These are phyloP conservation scores for Helianthus annuus DNA, from an alignment of 129 eudicot genomes.

Conservation along the genomic window HanXRQr2.0-SUNRISE NC_035443.2:9968985-9969484, in stretches of 20 bases:
- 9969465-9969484: not conserved
- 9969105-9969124: no score
- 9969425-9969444: not conserved
- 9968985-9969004: no score
- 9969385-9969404: constrained; percentile 51
- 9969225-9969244: not conserved
- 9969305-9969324: constrained; percentile 73
- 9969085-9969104: no score
- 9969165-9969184: no score
- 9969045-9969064: no score
- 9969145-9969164: constrained; percentile 19
- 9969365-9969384: constrained; percentile 66
- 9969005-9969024: no score
- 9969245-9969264: constrained; percentile 37
- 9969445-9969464: constrained; percentile 6
- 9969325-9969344: constrained; percentile 70
- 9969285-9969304: constrained; percentile 62
- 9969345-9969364: constrained; percentile 66
- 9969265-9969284: constrained; percentile 52
- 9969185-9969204: not conserved
- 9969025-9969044: no score
- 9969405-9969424: constrained; percentile 34
- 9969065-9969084: no score
- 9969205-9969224: not conserved
- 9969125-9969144: no score